Evolutionary conservation across 2,329 filamentous ascomycete genomes (phyloP).

Genomic region (Aspergillus aculeatus): DNA sequence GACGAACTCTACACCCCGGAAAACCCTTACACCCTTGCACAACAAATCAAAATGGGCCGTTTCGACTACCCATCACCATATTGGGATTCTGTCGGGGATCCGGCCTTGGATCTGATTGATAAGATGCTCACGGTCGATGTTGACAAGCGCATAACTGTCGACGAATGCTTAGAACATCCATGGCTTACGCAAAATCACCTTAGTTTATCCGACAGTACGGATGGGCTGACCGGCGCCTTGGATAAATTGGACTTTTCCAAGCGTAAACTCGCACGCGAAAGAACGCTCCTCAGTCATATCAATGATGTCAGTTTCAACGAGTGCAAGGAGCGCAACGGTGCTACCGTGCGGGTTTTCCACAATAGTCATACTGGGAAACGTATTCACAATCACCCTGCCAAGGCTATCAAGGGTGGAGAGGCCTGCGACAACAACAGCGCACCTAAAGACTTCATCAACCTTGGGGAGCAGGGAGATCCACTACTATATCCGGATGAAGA

Average conservation of each 20-base stretch:
- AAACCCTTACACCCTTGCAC: constrained; percentile 80
- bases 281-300: constrained; percentile 78
- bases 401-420: constrained; percentile 51
- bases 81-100: constrained; percentile 85
- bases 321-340: constrained; percentile 56
- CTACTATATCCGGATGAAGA: constrained; percentile 67
- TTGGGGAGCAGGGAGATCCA: constrained; percentile 85
- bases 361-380: constrained; percentile 62
- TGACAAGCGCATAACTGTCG: constrained; percentile 78
- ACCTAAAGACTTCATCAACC: constrained; percentile 73
- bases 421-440: constrained; percentile 66
- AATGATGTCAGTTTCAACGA: constrained; percentile 69
- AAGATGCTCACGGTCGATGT: constrained; percentile 89
- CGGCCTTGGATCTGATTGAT: constrained; percentile 89
- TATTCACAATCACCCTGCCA: constrained; percentile 43
- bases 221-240: constrained; percentile 85
- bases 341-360: constrained; percentile 69
- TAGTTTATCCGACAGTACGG: constrained; percentile 78
- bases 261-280: constrained; percentile 75
- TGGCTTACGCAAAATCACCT: constrained; percentile 70
- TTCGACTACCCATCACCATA: constrained; percentile 97
- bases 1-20: constrained; percentile 81
- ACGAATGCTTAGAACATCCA: constrained; percentile 86
- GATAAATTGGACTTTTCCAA: constrained; percentile 78
- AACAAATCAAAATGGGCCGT: constrained; percentile 83